Base-by-base conservation (phyloP, 2,329 filamentous ascomycete species). In the Corinectria fuckeliana region DNA sequence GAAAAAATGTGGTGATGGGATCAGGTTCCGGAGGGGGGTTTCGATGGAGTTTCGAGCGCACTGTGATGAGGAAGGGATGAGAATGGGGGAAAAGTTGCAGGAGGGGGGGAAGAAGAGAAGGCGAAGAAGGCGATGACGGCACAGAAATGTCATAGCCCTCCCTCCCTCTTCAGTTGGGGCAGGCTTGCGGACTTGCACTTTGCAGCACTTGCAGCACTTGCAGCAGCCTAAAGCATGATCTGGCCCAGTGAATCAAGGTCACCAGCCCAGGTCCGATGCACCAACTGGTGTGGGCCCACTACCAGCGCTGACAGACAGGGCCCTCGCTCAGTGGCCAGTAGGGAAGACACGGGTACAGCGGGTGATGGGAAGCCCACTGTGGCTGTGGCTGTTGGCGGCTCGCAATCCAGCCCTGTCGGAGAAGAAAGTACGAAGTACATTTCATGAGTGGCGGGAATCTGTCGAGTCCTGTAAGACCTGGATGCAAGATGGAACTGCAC, bases 41-140 rank as follows among this genome's bases (percentile, higher is more conserved):
- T 30, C 50, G 45, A 16, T 66, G 62, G 54, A 60, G 23, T 20
- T 45, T 18, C 42, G 13, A 11, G 41, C 41, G 42, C 42, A 45
- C 23, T 3, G 42, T 25, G 42, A 45, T n/a, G 23, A 28, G 11
- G 38, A 42, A 23, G 14, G 11, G 38, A 13, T 21, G 38, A n/a
- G n/a, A 20, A 42, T 42, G 38, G 16, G 42, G 53, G 28, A 52
- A 16, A 58, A 48, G 63, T 57, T 65, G 59, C 41, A 48, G 57
- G 52, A 55, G 54, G 56, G 55, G 38, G 20, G 26, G n/a, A n/a
- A 5, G 39, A 20, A 42, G 21, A 16, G 25, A 18, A 7, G 10
- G n/a, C 14, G 28, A 45, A 45, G n/a, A 45, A 60, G 61, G 62
- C 61, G 64, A 69, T 69, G 69, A 71, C 65, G 69, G 64, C 68